Evolutionary conservation across 495 filamentous ascomycete species (phyloP), one percentile per base, ranked within the genome.

Genomic region (Penicillium silybi): DNA sequence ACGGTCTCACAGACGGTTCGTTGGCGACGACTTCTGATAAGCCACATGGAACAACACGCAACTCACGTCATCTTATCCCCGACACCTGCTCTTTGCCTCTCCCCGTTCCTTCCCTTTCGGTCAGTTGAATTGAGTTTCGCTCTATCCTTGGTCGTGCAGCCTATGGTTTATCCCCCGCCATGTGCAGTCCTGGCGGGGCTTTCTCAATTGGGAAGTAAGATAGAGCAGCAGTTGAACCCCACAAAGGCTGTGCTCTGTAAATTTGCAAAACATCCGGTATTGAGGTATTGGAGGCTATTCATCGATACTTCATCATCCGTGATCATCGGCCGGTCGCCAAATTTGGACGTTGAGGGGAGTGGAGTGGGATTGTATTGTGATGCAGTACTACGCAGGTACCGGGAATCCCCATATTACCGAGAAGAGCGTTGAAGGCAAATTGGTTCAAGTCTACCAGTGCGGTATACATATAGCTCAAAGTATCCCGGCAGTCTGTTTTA

Each of bases 191-290:
- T 10, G 0, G 8, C 39, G 20, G 26, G 2, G 15, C n/a, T 15
- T 48, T 51, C 54, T 46, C 19, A 3, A 57, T 54, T 39, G 26
- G 54, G 58, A 61, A 57, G 54, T 27, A 35, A 29, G 32, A 35
- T 41, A 48, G 46, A 57, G 58, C 10, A 34, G 41, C n/a, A 34
- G 6, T 17, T 25, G 19, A n/a, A 43, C 22, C 41, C 41, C 41
- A 43, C 41, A 25, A 39, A 6, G 37, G 15, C n/a, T 11, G 18
- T 19, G 35, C 5, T 4, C 7, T 29, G 29, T 32, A 39, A 19
- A 39, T 39, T 16, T 39, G 37, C 37, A 39, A 2, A 1, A 18
- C 18, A 9, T 6, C 2, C n/a, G 35, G 37, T 39, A 17, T 19
- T 19, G 3, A 9, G 37, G 37, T 39, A 32, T 32, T 39, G 1